Evolutionary conservation across 2,329 filamentous ascomycete species (phyloP).

Genomic region (Metarhizium sp.): DNA sequence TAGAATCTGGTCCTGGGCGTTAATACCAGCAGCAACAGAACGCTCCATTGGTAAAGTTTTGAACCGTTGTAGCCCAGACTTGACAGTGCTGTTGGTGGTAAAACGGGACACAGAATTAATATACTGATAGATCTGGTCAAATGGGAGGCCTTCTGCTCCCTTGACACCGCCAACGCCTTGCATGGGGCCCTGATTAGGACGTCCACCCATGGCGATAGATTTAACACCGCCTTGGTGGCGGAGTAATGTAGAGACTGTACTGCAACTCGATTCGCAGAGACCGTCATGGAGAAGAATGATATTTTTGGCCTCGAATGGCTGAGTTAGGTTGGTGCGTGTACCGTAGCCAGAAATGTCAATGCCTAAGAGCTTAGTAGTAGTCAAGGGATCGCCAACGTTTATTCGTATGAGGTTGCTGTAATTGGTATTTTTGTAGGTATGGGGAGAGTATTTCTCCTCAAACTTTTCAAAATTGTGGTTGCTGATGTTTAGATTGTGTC

Average conservation of each 20-base stretch:
- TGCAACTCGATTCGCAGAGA: slow-evolving; percentile 49
- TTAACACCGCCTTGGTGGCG: slow-evolving; percentile 41
- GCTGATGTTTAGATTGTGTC: slow-evolving; percentile 38
- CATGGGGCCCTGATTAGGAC: slow-evolving; percentile 35
- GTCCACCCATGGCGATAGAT: slow-evolving; percentile 41
- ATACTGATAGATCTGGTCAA: slow-evolving; percentile 13
- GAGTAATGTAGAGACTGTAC: slow-evolving; percentile 46
- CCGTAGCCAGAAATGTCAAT: slow-evolving; percentile 37
- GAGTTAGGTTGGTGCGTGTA: slow-evolving; percentile 22
- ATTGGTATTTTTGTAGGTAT: slow-evolving; percentile 35
- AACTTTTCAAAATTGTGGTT: slow-evolving; percentile 40
- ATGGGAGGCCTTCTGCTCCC: slow-evolving; percentile 32
- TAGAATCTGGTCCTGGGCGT: slow-evolving; percentile 31
- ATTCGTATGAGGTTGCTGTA: slow-evolving; percentile 44
- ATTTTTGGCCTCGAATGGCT: slow-evolving; percentile 48
- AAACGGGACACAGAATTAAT: slow-evolving; percentile 2
- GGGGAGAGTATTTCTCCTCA: slow-evolving; percentile 33
- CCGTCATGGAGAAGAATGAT: slow-evolving; percentile 50
- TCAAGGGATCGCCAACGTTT: slow-evolving; percentile 35
- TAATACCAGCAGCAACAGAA: slow-evolving; percentile 23
- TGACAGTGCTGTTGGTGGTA: slow-evolving; percentile 16
- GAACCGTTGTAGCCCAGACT: slow-evolving; percentile 21
- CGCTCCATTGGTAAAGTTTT: slow-evolving; percentile 22
- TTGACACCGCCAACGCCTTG: slow-evolving; percentile 46
- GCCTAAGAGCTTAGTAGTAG: slow-evolving; percentile 25